A percentile compares a stretch with the other conserved stretches of the same genome.
Evolutionary conservation across 2,329 filamentous ascomycete species (phyloP).

Genomic region (Coniella lustricola): DNA sequence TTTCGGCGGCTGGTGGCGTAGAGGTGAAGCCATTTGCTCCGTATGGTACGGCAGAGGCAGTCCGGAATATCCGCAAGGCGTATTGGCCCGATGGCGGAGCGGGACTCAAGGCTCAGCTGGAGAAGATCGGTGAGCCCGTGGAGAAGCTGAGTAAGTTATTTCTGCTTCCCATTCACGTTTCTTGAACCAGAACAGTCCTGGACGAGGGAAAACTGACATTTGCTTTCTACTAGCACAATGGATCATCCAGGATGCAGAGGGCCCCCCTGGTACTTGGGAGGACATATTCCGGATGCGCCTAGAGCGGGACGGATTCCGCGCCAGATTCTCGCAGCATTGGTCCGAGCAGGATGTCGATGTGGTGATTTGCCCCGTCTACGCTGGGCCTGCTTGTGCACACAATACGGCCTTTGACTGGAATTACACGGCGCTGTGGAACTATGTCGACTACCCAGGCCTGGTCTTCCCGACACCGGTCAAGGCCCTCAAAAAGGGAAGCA

Average conservation of each 20-base stretch:
- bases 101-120: conserved; percentile 26
- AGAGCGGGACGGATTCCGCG: conserved; percentile 26
- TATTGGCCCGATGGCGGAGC: conserved; percentile 41
- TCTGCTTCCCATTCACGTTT: too few relatives aligned
- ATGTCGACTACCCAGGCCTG: conserved; percentile 30
- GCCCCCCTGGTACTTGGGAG: conserved; percentile 19
- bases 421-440: conserved; percentile 31
- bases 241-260: conserved; percentile 27
- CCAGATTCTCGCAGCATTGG: conserved; percentile 29
- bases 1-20: conserved; percentile 18
- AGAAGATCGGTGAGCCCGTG: conserved; percentile 35
- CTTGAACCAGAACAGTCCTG: too few relatives aligned
- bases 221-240: conserved; percentile 24
- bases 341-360: conserved; percentile 30
- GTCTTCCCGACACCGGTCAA: conserved; percentile 29
- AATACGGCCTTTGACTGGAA: conserved; percentile 31
- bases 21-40: conserved; percentile 30
- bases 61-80: conserved; percentile 27
- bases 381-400: conserved; percentile 30
- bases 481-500: conserved; percentile 19
- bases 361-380: conserved; percentile 28
- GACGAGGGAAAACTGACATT: not conserved
- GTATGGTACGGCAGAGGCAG: conserved; percentile 24
- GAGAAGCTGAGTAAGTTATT: conserved; percentile 29
- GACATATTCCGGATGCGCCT: conserved; percentile 23